Percentiles rank a stretch among this genome's conserved stretches.
Conservation (phyloP, 352 stramenopile genomes). For the Phytopythium helicoides region DNA sequence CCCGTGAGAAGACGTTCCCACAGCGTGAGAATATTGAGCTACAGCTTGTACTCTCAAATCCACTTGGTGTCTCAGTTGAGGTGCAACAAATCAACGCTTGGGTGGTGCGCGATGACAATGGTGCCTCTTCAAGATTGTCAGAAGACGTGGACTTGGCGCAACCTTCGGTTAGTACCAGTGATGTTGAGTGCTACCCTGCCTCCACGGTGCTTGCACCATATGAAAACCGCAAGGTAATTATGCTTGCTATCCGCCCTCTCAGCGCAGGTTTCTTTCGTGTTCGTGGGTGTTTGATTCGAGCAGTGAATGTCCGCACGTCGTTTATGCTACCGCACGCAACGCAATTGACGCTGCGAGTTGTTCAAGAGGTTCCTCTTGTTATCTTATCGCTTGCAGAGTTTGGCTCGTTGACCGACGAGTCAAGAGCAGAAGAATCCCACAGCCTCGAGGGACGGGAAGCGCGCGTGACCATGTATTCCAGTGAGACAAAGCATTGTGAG, state of each 20-base stretch:
- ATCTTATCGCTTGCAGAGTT: constrained; percentile 49
- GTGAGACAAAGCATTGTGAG: constrained; percentile 57
- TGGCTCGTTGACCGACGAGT: constrained; percentile 16
- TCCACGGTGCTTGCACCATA: constrained; percentile 49
- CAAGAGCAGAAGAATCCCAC: constrained; percentile 1
- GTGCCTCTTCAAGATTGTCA: background rate
- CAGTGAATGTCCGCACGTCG: constrained; percentile 59
- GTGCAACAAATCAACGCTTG: constrained; percentile 61
- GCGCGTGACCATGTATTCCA: constrained; percentile 63
- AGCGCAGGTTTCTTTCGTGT: constrained; percentile 37
- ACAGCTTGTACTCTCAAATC: constrained; percentile 63
- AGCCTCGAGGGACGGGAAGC: constrained; percentile 8
- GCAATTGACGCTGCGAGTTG: constrained; percentile 33
- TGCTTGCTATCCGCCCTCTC: constrained; percentile 47
- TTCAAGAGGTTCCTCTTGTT: constrained; percentile 42
- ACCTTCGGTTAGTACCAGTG: constrained; percentile 6
- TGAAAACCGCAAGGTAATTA: constrained; percentile 43
- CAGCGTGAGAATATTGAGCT: constrained; percentile 57
- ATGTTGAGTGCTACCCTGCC: constrained; percentile 59
- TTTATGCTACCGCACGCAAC: constrained; percentile 21
- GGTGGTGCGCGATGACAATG: constrained; percentile 25
- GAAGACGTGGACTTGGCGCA: background rate
- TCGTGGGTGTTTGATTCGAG: constrained; percentile 58
- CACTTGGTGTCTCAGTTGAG: constrained; percentile 55
- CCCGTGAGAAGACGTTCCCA: constrained; percentile 46